Conservation (phyloP, 2,329 filamentous ascomycete species). For the Cladorrhinum sp. region DNA sequence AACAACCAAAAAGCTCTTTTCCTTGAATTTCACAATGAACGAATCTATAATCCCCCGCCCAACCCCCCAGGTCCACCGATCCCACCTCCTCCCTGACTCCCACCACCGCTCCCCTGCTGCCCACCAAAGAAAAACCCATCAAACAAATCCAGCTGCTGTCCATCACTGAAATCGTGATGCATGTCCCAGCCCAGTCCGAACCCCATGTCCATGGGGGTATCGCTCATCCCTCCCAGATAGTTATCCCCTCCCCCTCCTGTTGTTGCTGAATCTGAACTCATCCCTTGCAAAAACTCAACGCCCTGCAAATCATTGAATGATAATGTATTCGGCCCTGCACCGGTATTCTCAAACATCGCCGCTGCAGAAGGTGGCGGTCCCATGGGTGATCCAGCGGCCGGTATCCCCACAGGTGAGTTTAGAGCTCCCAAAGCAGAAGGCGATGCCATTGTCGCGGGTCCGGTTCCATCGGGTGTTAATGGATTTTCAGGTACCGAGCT, state of each 20-base stretch:
- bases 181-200: slow-evolving; percentile 66
- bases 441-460: slow-evolving; percentile 40
- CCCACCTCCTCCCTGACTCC: slow-evolving; percentile 28
- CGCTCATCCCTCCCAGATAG: slow-evolving; percentile 29
- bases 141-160: slow-evolving; percentile 63
- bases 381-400: slow-evolving; percentile 14
- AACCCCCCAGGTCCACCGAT: slow-evolving; percentile 11
- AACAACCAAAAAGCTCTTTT: too few relatives aligned
- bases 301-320: slow-evolving; percentile 49
- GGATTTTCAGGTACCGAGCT: slow-evolving; percentile 35
- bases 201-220: slow-evolving; percentile 60
- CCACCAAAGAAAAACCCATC: slow-evolving; percentile 71
- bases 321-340: slow-evolving; percentile 21
- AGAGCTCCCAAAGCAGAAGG: slow-evolving; percentile 32
- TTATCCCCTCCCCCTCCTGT: slow-evolving; percentile 12
- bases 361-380: slow-evolving; percentile 24
- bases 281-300: slow-evolving; percentile 53
- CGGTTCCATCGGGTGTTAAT: slow-evolving; percentile 6
- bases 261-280: slow-evolving; percentile 27
- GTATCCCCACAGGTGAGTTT: slow-evolving; percentile 11
- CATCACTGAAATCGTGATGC: slow-evolving; percentile 61
- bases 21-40: slow-evolving; percentile 2
- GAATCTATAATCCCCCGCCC: background rate
- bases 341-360: slow-evolving; percentile 27
- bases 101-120: slow-evolving; percentile 39